Percentiles rank a stretch among this genome's conserved stretches.
These are phyloP conservation scores for Fusarium napiforme DNA, from an alignment of 2,329 filamentous ascomycete genomes.

Conservation along the genomic window DNA sequence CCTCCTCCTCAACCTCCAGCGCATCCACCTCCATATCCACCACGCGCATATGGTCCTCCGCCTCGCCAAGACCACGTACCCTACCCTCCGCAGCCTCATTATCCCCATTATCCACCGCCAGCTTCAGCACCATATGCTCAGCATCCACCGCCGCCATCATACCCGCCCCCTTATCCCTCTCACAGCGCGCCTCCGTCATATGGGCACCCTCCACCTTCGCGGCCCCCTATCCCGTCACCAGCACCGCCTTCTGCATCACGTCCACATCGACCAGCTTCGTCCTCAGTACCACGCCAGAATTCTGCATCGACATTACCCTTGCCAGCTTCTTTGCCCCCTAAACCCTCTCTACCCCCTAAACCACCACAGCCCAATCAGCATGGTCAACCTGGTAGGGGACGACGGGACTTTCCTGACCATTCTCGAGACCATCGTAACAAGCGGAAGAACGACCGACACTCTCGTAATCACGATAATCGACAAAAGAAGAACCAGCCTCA, in stretches of 20 bases:
- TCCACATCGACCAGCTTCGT: conserved; percentile 23
- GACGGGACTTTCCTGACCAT: conserved; percentile 43
- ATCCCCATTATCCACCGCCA: conserved; percentile 35
- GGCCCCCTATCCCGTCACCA: conserved; percentile 26
- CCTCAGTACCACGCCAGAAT: conserved; percentile 30
- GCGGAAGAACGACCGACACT: conserved; percentile 48
- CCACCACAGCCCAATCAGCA: conserved; percentile 40
- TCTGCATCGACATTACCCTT: conserved; percentile 26
- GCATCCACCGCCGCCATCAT: conserved; percentile 31
- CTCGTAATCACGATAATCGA: conserved; percentile 46
- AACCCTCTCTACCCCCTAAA: conserved; percentile 48
- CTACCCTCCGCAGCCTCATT: conserved; percentile 36
- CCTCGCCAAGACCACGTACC: conserved; percentile 27
- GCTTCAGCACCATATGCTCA: conserved; percentile 33
- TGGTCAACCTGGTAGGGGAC: conserved; percentile 31
- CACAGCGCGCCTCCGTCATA: conserved; percentile 34
- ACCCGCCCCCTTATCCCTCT: conserved; percentile 36
- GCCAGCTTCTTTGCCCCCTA: conserved; percentile 48
- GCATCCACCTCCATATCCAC: conserved; percentile 32
- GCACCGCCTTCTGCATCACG: conserved; percentile 25
- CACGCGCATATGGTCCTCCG: conserved; percentile 37
- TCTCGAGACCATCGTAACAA: conserved; percentile 47
- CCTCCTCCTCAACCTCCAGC: conserved; percentile 28
- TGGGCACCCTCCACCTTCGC: conserved; percentile 25
- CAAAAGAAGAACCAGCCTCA: conserved; percentile 42